phyloP scores from a whole-genome alignment of 805 yeast species.

The Barnettozyma populi region DNA sequence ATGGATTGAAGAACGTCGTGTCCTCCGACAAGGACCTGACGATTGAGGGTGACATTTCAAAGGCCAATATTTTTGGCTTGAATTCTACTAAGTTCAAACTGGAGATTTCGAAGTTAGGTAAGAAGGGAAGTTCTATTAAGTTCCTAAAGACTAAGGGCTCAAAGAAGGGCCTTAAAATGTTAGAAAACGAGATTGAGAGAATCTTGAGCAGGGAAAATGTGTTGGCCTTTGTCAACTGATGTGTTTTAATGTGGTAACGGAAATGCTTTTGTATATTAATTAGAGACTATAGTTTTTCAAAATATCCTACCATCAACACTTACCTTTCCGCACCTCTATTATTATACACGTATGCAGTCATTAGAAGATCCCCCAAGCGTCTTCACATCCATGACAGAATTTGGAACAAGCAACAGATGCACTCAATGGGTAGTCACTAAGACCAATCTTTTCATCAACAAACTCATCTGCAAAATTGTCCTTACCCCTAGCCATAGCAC shows the following conservation, averaged over 20 bases:
- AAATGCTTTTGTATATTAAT: not conserved
- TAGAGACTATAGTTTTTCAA: not conserved
- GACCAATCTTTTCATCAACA: slow-evolving; percentile 94
- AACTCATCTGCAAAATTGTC: slow-evolving; percentile 96
- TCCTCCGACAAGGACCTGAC: slow-evolving; percentile 37
- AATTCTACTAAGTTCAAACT: slow-evolving; percentile 62
- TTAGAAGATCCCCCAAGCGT: slow-evolving; percentile 79
- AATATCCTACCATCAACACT: not conserved
- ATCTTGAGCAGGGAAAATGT: slow-evolving; percentile 64
- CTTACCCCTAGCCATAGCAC: slow-evolving; percentile 98
- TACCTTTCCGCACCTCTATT: not conserved
- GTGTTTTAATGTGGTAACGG: not conserved
- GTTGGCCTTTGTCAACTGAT: slow-evolving; percentile 27
- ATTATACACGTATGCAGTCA: not conserved
- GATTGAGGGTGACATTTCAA: slow-evolving; percentile 59
- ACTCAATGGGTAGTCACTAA: slow-evolving; percentile 90
- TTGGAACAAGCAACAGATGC: slow-evolving; percentile 98
- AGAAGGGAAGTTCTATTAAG: slow-evolving; percentile 46
- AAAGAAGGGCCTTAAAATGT: slow-evolving; percentile 49
- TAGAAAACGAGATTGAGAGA: slow-evolving; percentile 58
- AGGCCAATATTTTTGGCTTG: slow-evolving; percentile 54
- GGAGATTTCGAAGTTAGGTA: slow-evolving; percentile 38
- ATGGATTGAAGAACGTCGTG: slow-evolving; percentile 56
- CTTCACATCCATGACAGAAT: slow-evolving; percentile 98
- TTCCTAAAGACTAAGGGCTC: slow-evolving; percentile 66